Evolutionary conservation across 257 asterid genomes (phyloP).

Genomic region (Scutellaria minor): DNA sequence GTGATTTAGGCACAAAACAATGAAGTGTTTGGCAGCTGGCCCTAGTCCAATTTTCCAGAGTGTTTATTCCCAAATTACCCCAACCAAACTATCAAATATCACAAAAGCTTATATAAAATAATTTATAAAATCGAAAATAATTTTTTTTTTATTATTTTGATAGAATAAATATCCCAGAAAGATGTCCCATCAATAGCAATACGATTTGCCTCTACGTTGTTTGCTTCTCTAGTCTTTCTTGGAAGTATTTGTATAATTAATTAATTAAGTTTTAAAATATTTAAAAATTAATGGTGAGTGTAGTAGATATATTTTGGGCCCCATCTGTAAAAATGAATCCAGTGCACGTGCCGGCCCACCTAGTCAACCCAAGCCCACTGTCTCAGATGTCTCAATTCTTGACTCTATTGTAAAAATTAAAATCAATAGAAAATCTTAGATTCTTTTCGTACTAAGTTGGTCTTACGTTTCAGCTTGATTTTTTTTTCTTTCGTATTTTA

Average conservation of each 20-base stretch:
- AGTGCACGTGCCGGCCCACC: conserved; percentile 54
- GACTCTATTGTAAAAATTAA: not conserved
- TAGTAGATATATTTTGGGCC: conserved; percentile 31
- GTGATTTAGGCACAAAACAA: not conserved
- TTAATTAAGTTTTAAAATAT: not conserved
- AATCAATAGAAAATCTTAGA: not conserved
- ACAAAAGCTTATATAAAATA: too few relatives aligned
- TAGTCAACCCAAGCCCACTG: conserved; percentile 29
- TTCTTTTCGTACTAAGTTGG: not conserved
- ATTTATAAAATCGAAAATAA: not conserved
- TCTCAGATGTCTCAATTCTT: conserved; percentile 6
- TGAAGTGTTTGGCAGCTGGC: not conserved
- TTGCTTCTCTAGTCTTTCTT: not conserved
- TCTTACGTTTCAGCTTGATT: not conserved
- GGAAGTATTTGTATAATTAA: not conserved
- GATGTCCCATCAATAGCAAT: not conserved
- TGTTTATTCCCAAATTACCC: not conserved
- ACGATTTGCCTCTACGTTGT: conserved; percentile 10
- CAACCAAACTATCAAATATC: not conserved
- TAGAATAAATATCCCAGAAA: not conserved
- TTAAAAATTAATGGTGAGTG: not conserved
- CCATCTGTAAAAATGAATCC: conserved; percentile 41
- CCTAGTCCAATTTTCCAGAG: not conserved
- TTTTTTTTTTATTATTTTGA: not conserved
- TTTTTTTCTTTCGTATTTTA: too few relatives aligned